Conservation (phyloP, 2,329 filamentous ascomycete species). For the Rugonectria rugulosa region DNA sequence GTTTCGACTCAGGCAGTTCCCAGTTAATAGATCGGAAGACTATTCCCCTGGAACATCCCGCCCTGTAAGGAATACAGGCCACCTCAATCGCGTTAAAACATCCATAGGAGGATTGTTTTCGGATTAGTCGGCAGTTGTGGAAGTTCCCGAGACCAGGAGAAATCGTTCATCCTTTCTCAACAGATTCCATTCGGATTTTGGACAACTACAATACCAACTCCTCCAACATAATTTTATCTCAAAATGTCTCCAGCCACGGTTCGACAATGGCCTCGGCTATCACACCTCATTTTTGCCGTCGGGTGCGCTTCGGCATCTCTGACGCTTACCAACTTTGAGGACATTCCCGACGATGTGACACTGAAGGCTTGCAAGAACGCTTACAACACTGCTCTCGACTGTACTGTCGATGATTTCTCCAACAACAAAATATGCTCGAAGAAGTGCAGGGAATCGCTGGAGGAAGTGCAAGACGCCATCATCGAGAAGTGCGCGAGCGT, state of each 20-base stretch:
- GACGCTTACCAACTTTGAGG: constrained; percentile 51
- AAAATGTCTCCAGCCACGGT: constrained; percentile 25
- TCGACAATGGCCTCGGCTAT: constrained; percentile 36
- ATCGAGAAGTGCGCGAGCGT: constrained; percentile 38
- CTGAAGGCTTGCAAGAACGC: constrained; percentile 49
- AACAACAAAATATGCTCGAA: constrained; percentile 47
- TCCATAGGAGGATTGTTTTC: background rate
- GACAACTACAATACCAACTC: constrained; percentile 6
- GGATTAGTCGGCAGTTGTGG: background rate
- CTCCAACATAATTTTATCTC: constrained; percentile 5
- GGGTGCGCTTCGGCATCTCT: constrained; percentile 34
- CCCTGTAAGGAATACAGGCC: constrained; percentile 12
- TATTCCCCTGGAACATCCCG: constrained; percentile 15
- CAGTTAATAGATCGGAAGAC: constrained; percentile 30
- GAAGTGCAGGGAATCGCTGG: constrained; percentile 44
- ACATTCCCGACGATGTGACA: constrained; percentile 47
- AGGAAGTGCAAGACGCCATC: constrained; percentile 39
- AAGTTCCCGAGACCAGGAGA: background rate
- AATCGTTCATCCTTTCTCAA: too few relatives aligned
- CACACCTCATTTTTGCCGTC: constrained; percentile 33
- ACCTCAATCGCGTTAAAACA: constrained; percentile 6
- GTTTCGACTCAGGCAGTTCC: constrained; percentile 34
- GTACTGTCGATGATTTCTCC: constrained; percentile 47
- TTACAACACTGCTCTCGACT: constrained; percentile 52
- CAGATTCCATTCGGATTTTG: background rate